Evolutionary conservation across 208 protist species (phyloP), one percentile per base, ranked within the genome.

Genomic region (Leishmania gerbilli): DNA sequence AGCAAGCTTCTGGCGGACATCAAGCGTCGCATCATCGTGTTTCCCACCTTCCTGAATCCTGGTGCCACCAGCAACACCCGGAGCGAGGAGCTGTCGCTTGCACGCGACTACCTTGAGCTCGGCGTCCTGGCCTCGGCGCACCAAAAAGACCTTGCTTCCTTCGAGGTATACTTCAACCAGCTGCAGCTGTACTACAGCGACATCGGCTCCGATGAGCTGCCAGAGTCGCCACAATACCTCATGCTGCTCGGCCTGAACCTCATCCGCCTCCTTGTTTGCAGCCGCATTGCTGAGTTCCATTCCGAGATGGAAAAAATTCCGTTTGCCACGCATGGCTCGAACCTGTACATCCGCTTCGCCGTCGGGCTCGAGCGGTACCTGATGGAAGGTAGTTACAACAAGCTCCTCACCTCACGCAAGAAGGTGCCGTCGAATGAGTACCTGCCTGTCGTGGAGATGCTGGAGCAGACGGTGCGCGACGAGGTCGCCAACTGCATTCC

Each of bases 361-460:
- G 91, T 98, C 49, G 88, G 91, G 74, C 88, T 98, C 51, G 96
- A 98, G 86, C 92, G 95, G 3, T 98, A 92, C 77, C 74, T 97
- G 64, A 99, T 98, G 97, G 95, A 99, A 82, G 96, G 96, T 4
- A 98, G 93, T 79, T 98, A 98, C 88, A 94, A 97, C 85, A 98
- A 98, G 78, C 86, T 98, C 27, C 92, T 98, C 68, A 94, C 88
- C 62, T 91, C 93, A 3, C 90, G 94, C 55, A 88, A 90, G 65
- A 92, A 97, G 74, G 97, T 92, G 49, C 97, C 97, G 47, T 95
- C 91, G 47, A 97, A 93, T 56, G 94, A 98, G 84, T 99, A 97
- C 84, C 76, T 96, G 42, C 89, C 95, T 42, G 86, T 99, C 55
- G 95, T 98, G 77, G 90, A 97, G 76, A 92, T 98, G 87, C 86